phyloP scores from a whole-genome alignment of 352 stramenopile species.

The Phytopythium chamaehyphon region DNA sequence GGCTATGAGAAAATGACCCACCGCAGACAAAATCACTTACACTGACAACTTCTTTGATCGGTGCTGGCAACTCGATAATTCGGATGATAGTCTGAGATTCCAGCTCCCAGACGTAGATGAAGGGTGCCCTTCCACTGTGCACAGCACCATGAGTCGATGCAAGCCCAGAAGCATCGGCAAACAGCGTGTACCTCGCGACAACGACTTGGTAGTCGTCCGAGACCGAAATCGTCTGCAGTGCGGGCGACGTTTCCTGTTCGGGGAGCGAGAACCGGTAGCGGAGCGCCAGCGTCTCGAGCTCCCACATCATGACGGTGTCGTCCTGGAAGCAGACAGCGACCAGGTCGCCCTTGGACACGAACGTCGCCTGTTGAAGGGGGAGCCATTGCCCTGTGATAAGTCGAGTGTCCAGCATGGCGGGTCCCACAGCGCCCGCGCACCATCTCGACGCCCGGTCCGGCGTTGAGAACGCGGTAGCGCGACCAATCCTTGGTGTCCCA shows the following conservation, averaged over 20 bases:
- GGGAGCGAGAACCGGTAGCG: slow-evolving; percentile 69
- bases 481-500: slow-evolving; percentile 86
- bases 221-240: slow-evolving; percentile 62
- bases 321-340: slow-evolving; percentile 83
- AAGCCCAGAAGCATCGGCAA: not conserved
- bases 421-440: slow-evolving; percentile 5
- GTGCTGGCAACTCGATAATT: slow-evolving; percentile 77
- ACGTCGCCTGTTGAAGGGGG: slow-evolving; percentile 28
- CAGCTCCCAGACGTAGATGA: slow-evolving; percentile 83
- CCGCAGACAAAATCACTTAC: slow-evolving; percentile 22
- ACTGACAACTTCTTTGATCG: slow-evolving; percentile 58
- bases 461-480: slow-evolving; percentile 75
- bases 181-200: slow-evolving; percentile 58
- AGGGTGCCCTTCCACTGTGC: slow-evolving; percentile 57
- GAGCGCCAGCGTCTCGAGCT: slow-evolving; percentile 67
- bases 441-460: slow-evolving; percentile 57
- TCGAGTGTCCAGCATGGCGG: not conserved
- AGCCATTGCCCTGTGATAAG: too few species aligned
- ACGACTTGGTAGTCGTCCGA: slow-evolving; percentile 75
- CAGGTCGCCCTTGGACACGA: slow-evolving; percentile 52
- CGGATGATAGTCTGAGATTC: slow-evolving; percentile 81
- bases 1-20: too few species aligned
- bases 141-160: not conserved
- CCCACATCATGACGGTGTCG: slow-evolving; percentile 86
- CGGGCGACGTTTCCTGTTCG: slow-evolving; percentile 51